Evolutionary conservation across 176 grass and related monocot species (phyloP).

Genomic region (Microstegium vimineum): DNA sequence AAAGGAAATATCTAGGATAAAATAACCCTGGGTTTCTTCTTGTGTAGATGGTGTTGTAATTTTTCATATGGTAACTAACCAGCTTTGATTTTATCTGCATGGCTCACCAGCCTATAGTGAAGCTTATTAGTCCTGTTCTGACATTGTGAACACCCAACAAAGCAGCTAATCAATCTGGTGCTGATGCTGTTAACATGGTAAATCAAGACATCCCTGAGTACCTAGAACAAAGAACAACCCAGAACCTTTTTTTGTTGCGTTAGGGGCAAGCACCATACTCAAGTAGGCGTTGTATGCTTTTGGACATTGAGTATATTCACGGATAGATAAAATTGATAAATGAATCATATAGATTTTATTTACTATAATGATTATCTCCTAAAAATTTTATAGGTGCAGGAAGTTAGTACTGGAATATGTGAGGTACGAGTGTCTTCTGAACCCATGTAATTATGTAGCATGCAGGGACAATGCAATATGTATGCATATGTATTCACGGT

Average conservation of each 20-base stretch:
- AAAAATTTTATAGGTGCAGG: too few species aligned
- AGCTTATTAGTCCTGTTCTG: too few species aligned
- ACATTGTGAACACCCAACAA: too few species aligned
- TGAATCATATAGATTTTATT: neutral
- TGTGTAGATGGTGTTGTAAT: conserved; percentile 1
- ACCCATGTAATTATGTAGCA: too few species aligned
- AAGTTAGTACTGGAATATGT: too few species aligned
- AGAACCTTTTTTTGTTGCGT: conserved; percentile 80
- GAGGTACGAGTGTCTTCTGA: too few species aligned
- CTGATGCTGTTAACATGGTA: conserved; percentile 42
- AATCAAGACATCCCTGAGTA: conserved; percentile 52
- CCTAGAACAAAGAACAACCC: conserved; percentile 49
- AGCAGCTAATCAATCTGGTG: conserved; percentile 41
- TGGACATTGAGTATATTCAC: neutral
- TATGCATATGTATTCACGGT: too few species aligned
- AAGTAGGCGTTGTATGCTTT: conserved; percentile 62
- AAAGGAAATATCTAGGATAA: too few species aligned
- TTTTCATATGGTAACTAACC: neutral
- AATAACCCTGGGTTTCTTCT: conserved; percentile 33
- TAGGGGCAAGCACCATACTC: too few species aligned
- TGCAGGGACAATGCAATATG: too few species aligned
- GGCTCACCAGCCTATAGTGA: conserved; percentile 70
- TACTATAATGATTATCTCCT: too few species aligned
- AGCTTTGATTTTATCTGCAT: conserved; percentile 10
- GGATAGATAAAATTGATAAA: too few species aligned